Base-by-base conservation (phyloP, 2,329 filamentous ascomycete genomes). In the Sphaerulina vaccinii region DNA sequence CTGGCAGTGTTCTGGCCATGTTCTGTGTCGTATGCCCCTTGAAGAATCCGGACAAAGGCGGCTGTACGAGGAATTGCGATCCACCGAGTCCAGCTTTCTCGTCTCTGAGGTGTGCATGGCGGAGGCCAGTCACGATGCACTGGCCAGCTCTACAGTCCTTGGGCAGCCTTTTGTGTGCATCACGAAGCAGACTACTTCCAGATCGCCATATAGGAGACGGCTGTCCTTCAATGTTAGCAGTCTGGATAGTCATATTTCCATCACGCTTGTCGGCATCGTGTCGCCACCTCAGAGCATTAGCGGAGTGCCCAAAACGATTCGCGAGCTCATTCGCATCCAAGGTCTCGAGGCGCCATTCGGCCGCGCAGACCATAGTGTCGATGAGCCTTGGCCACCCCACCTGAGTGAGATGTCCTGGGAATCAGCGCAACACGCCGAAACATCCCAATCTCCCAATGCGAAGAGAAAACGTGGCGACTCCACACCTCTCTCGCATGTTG, bases 321-420 rank as follows among this genome's bases (percentile, higher is more conserved):
- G 23, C 3, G 21, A 18, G 5, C 23, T 51, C 2, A 38, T 51
- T 7, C 24, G 15, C 18, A 15, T 24, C 7, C 32, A 51, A 23
- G 19, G 23, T 11, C 35, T 51, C 7, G 15, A 45, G 8, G 48
- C 40, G 2, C 40, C 41, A 13, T 51, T 51, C 37, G 32, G 48
- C 23, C 48, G 48, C 37, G 15, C 23, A 16, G 45, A 48, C 18
- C 39, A 42, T 42, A n/a, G n/a, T n/a, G n/a, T n/a, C n/a, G n/a
- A n/a, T n/a, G n/a, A n/a, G n/a, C n/a, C n/a, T n/a, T n/a, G n/a
- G n/a, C n/a, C n/a, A n/a, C n/a, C n/a, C n/a, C n/a, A n/a, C n/a
- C n/a, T n/a, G n/a, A n/a, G n/a, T n/a, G n/a, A n/a, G n/a, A n/a
- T n/a, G n/a, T n/a, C n/a, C n/a, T n/a, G n/a, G n/a, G n/a, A n/a